A percentile compares a stretch with the other conserved stretches of the same genome.
Evolutionary conservation across 75 land plant species (phyloP).

Genomic region (Gnetum montanum): DNA sequence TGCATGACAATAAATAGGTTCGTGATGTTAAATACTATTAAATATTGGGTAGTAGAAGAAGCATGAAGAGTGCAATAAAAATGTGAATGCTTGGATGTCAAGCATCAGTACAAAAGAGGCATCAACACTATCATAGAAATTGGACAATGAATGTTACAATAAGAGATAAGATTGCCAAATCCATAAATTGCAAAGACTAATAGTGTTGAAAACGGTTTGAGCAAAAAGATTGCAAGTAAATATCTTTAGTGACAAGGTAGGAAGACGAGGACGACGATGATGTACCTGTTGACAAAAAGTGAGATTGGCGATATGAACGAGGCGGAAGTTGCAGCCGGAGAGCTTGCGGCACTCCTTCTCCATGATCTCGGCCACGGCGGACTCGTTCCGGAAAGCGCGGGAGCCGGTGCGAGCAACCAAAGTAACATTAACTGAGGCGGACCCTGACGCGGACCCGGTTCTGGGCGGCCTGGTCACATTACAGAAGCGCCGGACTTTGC

Average conservation of each 20-base stretch:
- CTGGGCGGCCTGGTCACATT: neutral
- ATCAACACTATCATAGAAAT: no score
- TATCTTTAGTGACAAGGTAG: neutral
- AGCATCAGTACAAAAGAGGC: no score
- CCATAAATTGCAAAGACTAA: no score
- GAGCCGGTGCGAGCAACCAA: constrained; percentile 19
- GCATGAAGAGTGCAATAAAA: no score
- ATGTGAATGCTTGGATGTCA: no score
- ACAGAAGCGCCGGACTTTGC: constrained; percentile 23
- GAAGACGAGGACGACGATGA: neutral
- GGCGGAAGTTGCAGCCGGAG: constrained; percentile 10
- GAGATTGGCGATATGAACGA: constrained; percentile 12
- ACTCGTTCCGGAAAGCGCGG: constrained; percentile 25
- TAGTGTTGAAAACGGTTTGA: neutral
- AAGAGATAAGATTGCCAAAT: no score
- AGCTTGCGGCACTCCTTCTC: constrained; percentile 17
- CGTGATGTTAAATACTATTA: no score
- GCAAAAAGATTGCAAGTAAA: neutral
- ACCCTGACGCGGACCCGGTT: neutral
- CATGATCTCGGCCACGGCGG: constrained; percentile 13
- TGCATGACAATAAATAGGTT: no score
- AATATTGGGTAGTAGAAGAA: no score
- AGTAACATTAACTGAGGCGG: neutral
- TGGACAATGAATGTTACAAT: no score
- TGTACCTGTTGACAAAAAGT: constrained; percentile 42